These are phyloP conservation scores for Pythium brachiatum DNA, from an alignment of 352 stramenopile species.

Conservation along the genomic window DNA sequence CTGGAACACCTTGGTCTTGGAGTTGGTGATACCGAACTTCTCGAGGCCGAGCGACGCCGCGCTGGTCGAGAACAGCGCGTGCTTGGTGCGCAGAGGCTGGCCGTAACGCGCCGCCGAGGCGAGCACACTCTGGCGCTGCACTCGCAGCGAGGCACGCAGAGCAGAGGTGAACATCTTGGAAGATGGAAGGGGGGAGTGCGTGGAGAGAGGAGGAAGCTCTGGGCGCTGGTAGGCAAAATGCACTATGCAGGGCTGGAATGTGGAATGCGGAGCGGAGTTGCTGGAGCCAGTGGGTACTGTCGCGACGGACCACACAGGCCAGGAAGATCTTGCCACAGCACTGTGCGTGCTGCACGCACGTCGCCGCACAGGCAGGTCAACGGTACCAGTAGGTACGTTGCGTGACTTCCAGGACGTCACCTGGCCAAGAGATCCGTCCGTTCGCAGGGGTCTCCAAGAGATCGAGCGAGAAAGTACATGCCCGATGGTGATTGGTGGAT, in stretches of 20 bases:
- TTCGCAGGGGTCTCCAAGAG: background rate
- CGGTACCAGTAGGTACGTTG: background rate
- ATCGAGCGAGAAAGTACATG: background rate
- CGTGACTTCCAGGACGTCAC: slow-evolving; percentile 23
- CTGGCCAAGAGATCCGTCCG: slow-evolving; percentile 10
- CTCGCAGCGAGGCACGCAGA: slow-evolving; percentile 52
- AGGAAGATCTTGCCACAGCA: slow-evolving; percentile 11
- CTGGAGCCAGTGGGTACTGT: background rate
- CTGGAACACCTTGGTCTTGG: slow-evolving; percentile 90
- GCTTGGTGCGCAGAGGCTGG: slow-evolving; percentile 30
- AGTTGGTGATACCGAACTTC: slow-evolving; percentile 89
- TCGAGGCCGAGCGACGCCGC: slow-evolving; percentile 68
- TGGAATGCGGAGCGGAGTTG: too few species aligned
- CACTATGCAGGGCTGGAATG: slow-evolving; percentile 12
- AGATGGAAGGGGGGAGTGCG: slow-evolving; percentile 3
- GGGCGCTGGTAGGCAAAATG: slow-evolving; percentile 27
- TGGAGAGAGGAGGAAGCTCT: slow-evolving; percentile 7
- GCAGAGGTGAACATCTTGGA: slow-evolving; percentile 55
- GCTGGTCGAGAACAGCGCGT: slow-evolving; percentile 42
- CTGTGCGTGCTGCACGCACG: too few species aligned
- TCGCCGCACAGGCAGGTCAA: background rate
- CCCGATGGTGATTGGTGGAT: slow-evolving; percentile 15
- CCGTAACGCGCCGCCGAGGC: slow-evolving; percentile 25
- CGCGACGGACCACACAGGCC: background rate
- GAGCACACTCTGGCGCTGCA: slow-evolving; percentile 47